These are phyloP conservation scores for Eucalyptus albens DNA, from an alignment of 345 rosid genomes.

Conservation along the genomic window DNA sequence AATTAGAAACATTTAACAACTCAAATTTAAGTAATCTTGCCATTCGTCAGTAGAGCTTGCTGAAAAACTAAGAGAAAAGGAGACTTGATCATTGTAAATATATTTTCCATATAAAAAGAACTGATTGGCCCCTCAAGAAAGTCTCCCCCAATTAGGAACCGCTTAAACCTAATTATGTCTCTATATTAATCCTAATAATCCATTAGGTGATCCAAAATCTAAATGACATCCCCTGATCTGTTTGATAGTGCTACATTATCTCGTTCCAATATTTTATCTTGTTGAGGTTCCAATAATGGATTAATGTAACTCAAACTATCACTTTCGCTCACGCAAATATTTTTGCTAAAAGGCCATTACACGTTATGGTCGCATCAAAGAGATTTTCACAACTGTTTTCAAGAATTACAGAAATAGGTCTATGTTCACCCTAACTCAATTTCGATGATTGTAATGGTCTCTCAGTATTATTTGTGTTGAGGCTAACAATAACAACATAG, in stretches of 20 bases:
- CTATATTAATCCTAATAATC: not conserved
- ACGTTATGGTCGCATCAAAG: not conserved
- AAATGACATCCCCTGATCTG: rapidly evolving
- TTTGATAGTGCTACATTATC: too few relatives aligned
- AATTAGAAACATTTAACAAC: too few relatives aligned
- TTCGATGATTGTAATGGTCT: not conserved
- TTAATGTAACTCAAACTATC: not conserved
- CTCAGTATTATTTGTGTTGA: too few relatives aligned
- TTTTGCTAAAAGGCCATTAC: not conserved
- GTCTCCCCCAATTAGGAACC: not conserved
- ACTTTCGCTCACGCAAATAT: not conserved
- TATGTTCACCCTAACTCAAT: not conserved
- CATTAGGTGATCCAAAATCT: not conserved
- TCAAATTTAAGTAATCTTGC: not conserved
- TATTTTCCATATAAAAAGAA: not conserved
- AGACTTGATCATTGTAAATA: too few relatives aligned
- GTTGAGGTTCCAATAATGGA: too few relatives aligned
- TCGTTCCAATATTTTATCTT: too few relatives aligned
- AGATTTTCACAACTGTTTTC: not conserved
- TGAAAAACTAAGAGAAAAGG: too few relatives aligned
- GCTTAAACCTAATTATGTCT: not conserved
- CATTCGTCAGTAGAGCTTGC: not conserved
- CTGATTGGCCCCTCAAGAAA: not conserved
- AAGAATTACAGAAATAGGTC: not conserved
- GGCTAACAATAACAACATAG: too few relatives aligned